Evolutionary conservation across 352 stramenopile genomes (phyloP), one percentile per base, ranked within the genome.

Genomic region (Thalassiosira sp.): DNA sequence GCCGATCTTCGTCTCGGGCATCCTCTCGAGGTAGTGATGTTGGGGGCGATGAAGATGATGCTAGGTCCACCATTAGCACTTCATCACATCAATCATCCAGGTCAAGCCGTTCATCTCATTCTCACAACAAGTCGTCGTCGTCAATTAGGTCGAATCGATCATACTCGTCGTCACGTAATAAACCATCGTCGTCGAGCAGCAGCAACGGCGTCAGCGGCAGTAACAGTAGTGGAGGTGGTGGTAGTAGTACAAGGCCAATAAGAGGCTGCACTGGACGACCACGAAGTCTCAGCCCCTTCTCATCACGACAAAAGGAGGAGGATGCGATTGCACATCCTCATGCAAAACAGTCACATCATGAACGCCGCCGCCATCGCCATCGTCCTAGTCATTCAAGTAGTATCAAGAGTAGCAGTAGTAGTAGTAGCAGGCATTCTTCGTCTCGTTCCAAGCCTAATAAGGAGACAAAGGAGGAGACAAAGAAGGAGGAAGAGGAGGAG

Each of bases 31-130:
- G n/a, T 15, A 5, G 11, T 59, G n/a, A n/a, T n/a, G n/a, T n/a
- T n/a, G n/a, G n/a, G n/a, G n/a, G n/a, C n/a, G 20, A 40, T 59
- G 51, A 13, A 33, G 51, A 59, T 59, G 51, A 59, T 18, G 16
- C 5, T 15, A 59, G 13, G 51, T 59, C 51, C n/a, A n/a, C n/a
- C n/a, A n/a, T n/a, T n/a, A n/a, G n/a, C 15, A 28, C 28, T 22
- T 59, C 51, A 37, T 59, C 51, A 3, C 51, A 59, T 59, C 51
- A 28, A 8, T 59, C 51, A 18, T 59, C 16, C 3, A 28, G 51
- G n/a, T n/a, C n/a, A n/a, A n/a, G n/a, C n/a, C n/a, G n/a, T n/a
- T n/a, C n/a, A 11, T 59, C 51, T 18, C 22, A 20, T 5, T 59
- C 51, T 59, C 40, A 6, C 3, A 3, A 52, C 13, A 37, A 37